Evolutionary conservation across 352 stramenopile species (phyloP).

Genomic region (Stramenopiles sp.): DNA sequence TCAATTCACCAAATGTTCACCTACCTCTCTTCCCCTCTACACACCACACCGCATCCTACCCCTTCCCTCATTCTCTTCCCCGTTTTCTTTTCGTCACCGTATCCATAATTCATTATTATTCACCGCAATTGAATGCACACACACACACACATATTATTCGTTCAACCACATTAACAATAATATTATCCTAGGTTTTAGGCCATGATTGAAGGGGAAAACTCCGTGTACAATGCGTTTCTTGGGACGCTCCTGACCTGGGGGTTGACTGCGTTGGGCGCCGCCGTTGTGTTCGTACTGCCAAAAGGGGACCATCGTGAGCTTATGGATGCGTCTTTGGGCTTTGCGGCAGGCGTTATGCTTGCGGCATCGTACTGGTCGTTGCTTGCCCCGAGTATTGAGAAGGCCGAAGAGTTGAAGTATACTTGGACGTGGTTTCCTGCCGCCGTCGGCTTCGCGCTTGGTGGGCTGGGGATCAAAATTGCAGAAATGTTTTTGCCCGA

Average conservation of each 20-base stretch:
- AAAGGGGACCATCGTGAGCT: conserved; percentile 21
- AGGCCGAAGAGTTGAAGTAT: conserved; percentile 50
- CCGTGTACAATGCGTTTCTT: conserved; percentile 48
- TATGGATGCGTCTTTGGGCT: conserved; percentile 30
- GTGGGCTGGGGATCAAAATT: conserved; percentile 41
- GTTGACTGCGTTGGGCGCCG: conserved; percentile 38
- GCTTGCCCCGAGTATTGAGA: conserved; percentile 55
- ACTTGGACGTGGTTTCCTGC: conserved; percentile 52
- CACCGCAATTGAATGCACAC: too few species aligned
- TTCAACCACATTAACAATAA: too few species aligned
- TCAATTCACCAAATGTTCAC: too few species aligned
- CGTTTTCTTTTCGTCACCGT: too few species aligned
- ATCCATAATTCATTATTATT: too few species aligned
- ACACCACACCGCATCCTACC: too few species aligned
- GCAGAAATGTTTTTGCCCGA: conserved; percentile 32
- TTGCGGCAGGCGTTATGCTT: conserved; percentile 64
- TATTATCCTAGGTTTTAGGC: neutral
- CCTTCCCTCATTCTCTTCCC: too few species aligned
- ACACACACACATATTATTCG: too few species aligned
- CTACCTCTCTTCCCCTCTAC: too few species aligned
- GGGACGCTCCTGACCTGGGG: conserved; percentile 56
- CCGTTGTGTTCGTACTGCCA: conserved; percentile 23
- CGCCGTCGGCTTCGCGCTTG: conserved; percentile 51
- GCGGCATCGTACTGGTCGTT: conserved; percentile 66
- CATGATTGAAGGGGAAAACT: conserved; percentile 49